Conservation (phyloP, 2,329 filamentous ascomycete genomes). For the Cyphellophora europaea region DNA sequence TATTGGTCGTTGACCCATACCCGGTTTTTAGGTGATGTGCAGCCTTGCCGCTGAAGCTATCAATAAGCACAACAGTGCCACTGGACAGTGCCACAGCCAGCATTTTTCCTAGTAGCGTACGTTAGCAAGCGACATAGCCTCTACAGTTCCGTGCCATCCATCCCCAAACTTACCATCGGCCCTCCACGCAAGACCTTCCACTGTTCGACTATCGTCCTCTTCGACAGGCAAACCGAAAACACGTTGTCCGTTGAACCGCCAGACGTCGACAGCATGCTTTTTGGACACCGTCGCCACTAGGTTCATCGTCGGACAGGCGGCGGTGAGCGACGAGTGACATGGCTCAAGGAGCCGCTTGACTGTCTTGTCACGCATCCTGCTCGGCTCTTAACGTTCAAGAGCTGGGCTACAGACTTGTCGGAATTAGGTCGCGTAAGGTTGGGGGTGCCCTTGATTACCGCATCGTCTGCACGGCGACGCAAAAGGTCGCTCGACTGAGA, state of each 20-base stretch:
- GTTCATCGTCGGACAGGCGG: conserved; percentile 68
- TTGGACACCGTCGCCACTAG: conserved; percentile 53
- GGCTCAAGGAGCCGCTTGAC: conserved; percentile 33
- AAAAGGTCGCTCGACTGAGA: too few species aligned
- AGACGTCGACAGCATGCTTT: conserved; percentile 56
- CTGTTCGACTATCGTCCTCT: conserved; percentile 18
- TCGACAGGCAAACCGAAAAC: conserved; percentile 44
- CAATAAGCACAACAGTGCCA: conserved; percentile 65
- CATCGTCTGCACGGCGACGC: too few species aligned
- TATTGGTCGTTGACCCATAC: conserved; percentile 14
- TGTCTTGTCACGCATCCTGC: conserved; percentile 24
- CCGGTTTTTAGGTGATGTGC: conserved; percentile 44
- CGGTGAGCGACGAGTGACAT: conserved; percentile 45
- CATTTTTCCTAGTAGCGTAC: conserved; percentile 49
- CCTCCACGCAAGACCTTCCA: conserved; percentile 47
- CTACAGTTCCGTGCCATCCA: not conserved
- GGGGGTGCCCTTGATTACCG: too few species aligned
- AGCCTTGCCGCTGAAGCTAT: conserved; percentile 70
- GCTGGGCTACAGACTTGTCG: too few species aligned
- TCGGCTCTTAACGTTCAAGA: too few species aligned
- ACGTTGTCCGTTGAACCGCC: conserved; percentile 65
- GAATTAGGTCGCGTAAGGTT: too few species aligned
- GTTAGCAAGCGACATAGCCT: not conserved
- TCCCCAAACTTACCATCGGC: conserved; percentile 47
- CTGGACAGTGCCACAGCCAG: conserved; percentile 80